phyloP scores from a whole-genome alignment of 2,329 filamentous ascomycete genomes.

The Xylariomycetidae sp. region DNA sequence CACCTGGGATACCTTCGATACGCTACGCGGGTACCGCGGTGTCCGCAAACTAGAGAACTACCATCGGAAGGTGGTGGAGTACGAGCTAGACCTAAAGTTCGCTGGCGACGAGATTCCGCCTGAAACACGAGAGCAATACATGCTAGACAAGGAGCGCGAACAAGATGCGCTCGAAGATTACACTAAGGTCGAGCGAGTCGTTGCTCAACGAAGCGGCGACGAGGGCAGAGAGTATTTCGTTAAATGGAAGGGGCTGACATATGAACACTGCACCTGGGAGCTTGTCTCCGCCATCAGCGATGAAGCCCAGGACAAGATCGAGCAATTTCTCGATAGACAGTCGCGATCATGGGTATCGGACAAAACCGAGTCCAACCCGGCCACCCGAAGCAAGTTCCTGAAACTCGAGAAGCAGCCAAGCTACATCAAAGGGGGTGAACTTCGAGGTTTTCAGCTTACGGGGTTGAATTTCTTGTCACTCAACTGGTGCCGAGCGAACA shows the following conservation, averaged over 20 bases:
- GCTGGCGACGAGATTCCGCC: slow-evolving; percentile 69
- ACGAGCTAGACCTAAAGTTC: slow-evolving; percentile 71
- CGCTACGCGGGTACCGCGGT: slow-evolving; percentile 71
- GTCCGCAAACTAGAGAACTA: slow-evolving; percentile 93
- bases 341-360: slow-evolving; percentile 77
- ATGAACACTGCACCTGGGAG: slow-evolving; percentile 96
- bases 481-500: slow-evolving; percentile 91
- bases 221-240: slow-evolving; percentile 83
- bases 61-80: slow-evolving; percentile 73
- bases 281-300: slow-evolving; percentile 65
- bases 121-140: slow-evolving; percentile 88
- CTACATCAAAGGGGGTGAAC: slow-evolving; percentile 77
- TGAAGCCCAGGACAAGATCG: slow-evolving; percentile 82
- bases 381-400: slow-evolving; percentile 67
- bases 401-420: slow-evolving; percentile 75
- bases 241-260: slow-evolving; percentile 94
- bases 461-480: slow-evolving; percentile 93
- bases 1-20: slow-evolving; percentile 82
- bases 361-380: slow-evolving; percentile 65
- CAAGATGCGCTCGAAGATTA: slow-evolving; percentile 85
- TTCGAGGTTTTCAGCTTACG: slow-evolving; percentile 88
- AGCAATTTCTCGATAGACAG: slow-evolving; percentile 80
- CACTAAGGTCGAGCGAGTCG: slow-evolving; percentile 87
- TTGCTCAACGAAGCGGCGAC: slow-evolving; percentile 74
- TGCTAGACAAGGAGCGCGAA: slow-evolving; percentile 88